Conservation (phyloP, 176 grass and related monocot species). For the Aegilops tauschii region DNA sequence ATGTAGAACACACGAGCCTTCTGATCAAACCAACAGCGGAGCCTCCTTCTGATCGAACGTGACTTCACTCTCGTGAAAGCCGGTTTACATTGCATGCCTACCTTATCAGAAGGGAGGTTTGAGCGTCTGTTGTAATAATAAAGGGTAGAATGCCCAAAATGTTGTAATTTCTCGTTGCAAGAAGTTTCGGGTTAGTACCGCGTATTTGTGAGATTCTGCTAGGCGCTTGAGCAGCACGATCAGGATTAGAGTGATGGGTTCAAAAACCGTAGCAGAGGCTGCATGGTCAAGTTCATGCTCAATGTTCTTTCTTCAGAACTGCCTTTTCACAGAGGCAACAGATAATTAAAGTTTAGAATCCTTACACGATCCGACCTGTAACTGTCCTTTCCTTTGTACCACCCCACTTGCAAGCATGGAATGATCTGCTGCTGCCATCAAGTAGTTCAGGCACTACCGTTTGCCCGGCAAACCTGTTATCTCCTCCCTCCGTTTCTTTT, state of each 20-base stretch:
- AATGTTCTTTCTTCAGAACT: neutral
- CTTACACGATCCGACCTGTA: neutral
- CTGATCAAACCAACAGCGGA: neutral
- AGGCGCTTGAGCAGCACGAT: neutral
- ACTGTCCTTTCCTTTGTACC: too few relatives aligned
- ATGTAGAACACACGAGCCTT: neutral
- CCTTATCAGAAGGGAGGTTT: slow-evolving; percentile 11
- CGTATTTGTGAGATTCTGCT: neutral
- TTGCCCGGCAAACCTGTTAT: too few relatives aligned
- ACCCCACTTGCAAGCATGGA: too few relatives aligned
- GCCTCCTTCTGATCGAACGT: neutral
- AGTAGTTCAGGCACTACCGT: too few relatives aligned
- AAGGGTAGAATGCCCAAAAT: slow-evolving; percentile 1
- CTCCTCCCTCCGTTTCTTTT: too few relatives aligned
- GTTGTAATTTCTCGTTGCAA: neutral
- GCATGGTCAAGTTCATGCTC: neutral
- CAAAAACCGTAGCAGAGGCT: neutral
- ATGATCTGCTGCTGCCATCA: too few relatives aligned
- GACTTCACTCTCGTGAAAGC: neutral
- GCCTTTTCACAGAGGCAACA: neutral
- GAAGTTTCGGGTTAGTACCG: neutral
- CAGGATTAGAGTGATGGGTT: neutral
- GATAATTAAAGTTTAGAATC: neutral
- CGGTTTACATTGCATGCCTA: neutral
- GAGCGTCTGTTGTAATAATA: slow-evolving; percentile 22